These are phyloP conservation scores for Blastomyces gilchristii DNA, from an alignment of 2,329 filamentous ascomycete species.

Conservation along the genomic window DNA sequence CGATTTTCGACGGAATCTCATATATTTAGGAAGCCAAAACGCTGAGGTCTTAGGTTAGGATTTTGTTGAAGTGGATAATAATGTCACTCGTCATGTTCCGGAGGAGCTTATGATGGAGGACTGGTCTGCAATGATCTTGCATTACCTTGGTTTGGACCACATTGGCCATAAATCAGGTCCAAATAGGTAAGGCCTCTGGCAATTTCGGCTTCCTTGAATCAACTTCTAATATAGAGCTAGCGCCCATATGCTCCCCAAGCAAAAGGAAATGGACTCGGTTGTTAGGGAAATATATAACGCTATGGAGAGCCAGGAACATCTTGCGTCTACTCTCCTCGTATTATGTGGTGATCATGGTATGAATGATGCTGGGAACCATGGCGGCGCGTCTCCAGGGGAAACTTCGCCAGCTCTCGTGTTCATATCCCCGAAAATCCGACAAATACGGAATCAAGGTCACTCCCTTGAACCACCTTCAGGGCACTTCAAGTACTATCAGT, in stretches of 20 bases:
- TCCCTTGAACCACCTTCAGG: constrained; percentile 51
- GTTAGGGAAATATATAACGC: constrained; percentile 65
- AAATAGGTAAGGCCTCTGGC: constrained; percentile 46
- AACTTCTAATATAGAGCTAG: constrained; percentile 37
- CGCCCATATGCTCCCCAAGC: constrained; percentile 85
- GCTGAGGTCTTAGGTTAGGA: constrained; percentile 48
- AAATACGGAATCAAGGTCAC: constrained; percentile 37
- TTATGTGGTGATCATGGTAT: constrained; percentile 96
- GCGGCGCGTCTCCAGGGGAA: constrained; percentile 85
- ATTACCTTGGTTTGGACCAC: constrained; percentile 92
- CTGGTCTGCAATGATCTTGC: constrained; percentile 88
- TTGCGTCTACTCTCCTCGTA: constrained; percentile 70
- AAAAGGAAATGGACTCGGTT: constrained; percentile 83
- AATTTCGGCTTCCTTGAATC: neutral
- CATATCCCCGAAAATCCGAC: constrained; percentile 68
- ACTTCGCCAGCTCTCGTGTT: constrained; percentile 90
- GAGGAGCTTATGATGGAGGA: constrained; percentile 64
- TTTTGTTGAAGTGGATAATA: constrained; percentile 94
- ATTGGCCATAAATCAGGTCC: constrained; percentile 96
- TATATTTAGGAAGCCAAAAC: constrained; percentile 9
- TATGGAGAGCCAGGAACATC: constrained; percentile 59
- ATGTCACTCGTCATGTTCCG: constrained; percentile 84
- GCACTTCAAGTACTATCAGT: constrained; percentile 74
- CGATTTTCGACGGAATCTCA: neutral
- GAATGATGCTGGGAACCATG: constrained; percentile 97